Base-by-base conservation (phyloP, 1,284 basidiomycete species). In the Sanguinoderma infundibulare region DNA sequence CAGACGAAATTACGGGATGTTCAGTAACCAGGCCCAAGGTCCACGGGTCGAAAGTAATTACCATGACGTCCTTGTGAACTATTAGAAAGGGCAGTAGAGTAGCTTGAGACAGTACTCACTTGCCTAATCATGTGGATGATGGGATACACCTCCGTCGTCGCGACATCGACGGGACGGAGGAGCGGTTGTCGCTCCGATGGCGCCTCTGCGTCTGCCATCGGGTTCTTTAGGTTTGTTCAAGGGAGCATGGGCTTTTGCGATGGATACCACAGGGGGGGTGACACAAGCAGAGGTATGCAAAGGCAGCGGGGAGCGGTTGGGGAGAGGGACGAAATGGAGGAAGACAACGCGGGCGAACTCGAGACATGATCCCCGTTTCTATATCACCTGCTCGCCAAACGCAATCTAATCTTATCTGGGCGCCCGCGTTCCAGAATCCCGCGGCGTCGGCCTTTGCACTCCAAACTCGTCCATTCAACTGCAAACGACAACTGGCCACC, bases 101-200 rank as follows among this genome's bases (percentile, higher is more conserved):
- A 53, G 26, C 50, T 39, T 38, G n/a, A 34, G 53, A 44, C 4
- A 15, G 30, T 12, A 74, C 81, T 57, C 59, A 89, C 89, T 56
- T 77, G 72, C 76, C 85, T 79, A 64, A 91, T 86, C 78, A 86
- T 83, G 61, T 89, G 89, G 55, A 92, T 88, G 53, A 89, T 77
- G n/a, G 90, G 90, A 70, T 89, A 92, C 1, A 92, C 89, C 24
- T 82, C 77, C 0, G 83, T 87, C 20, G 74, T 68, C 32, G 85
- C 83, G 44, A 86, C 75, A 60, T 80, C 78, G 61, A 81, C 79
- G 28, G 78, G 79, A 39, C 70, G 70, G 53, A 82, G 69, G 15
- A 79, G 70, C 7, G 81, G 78, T 60, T 75, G 74, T 26, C 69
- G 64, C 65, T 74, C 71, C 5, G 54, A 42, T 40, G 68, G 57